Evolutionary conservation across 2,329 filamentous ascomycete genomes (phyloP).

Genomic region (Celoporthe dispersa): DNA sequence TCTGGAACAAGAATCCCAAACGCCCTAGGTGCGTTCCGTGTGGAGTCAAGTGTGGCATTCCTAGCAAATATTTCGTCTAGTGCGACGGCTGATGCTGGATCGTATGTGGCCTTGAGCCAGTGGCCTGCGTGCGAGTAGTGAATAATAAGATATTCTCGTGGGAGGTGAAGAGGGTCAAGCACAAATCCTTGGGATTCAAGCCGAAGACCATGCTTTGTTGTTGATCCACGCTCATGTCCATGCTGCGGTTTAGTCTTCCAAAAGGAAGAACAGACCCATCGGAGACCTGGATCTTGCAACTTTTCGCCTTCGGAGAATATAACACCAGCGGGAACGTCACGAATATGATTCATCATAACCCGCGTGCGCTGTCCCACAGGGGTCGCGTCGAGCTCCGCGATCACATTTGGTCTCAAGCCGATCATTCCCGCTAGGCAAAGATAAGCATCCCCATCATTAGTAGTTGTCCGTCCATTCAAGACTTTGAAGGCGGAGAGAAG

Average conservation of each 20-base stretch:
- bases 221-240: background rate
- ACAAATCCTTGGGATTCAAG: background rate
- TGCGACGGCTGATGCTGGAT: background rate
- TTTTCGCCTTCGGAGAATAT: background rate
- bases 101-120: background rate
- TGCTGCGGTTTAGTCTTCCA: background rate
- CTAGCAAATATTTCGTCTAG: background rate
- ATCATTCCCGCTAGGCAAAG: background rate
- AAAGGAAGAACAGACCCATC: background rate
- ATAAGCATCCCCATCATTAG: background rate
- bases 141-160: background rate
- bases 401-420: background rate
- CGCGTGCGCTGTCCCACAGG: background rate
- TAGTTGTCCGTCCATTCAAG: background rate
- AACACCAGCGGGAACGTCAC: background rate
- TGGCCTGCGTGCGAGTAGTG: background rate
- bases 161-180: background rate
- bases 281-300: background rate
- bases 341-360: background rate
- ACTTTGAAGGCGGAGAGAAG: background rate
- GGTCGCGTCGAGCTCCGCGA: background rate
- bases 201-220: background rate
- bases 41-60: background rate
- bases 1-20: slow-evolving; percentile 1
- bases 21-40: background rate